Percentiles rank a stretch among this genome's conserved stretches.
These are phyloP conservation scores for Leersia perrieri DNA, from an alignment of 176 grass and related monocot genomes.

Conservation along the genomic window DNA sequence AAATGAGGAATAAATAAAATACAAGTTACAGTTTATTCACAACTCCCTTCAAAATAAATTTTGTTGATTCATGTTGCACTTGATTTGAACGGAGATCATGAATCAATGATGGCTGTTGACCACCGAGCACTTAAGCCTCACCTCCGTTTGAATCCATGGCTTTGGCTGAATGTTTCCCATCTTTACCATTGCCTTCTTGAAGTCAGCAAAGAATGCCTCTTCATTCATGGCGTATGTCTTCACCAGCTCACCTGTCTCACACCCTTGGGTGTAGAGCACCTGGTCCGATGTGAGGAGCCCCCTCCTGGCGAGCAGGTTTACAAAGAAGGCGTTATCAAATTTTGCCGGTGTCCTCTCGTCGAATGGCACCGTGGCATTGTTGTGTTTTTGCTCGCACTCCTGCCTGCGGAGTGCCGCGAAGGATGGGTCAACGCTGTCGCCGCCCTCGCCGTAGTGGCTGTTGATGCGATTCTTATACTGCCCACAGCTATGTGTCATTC, in stretches of 20 bases:
- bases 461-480: constrained; percentile 13
- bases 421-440: not conserved
- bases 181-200: constrained; percentile 52
- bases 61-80: no score
- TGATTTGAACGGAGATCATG: no score
- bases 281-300: constrained; percentile 68
- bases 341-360: not conserved
- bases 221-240: constrained; percentile 23
- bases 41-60: no score
- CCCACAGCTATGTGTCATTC: not conserved
- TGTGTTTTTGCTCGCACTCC: constrained; percentile 23
- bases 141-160: constrained; percentile 38
- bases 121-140: constrained; percentile 51
- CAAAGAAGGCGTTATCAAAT: constrained; percentile 66
- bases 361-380: not conserved
- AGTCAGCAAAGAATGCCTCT: constrained; percentile 40
- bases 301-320: constrained; percentile 32
- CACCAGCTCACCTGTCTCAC: constrained; percentile 31
- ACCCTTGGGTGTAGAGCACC: constrained; percentile 42
- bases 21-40: no score
- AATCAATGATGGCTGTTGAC: constrained; percentile 32
- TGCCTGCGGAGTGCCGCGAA: not conserved
- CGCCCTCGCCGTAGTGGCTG: not conserved
- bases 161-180: constrained; percentile 43
- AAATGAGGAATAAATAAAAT: no score